Base-by-base conservation (phyloP, 2,329 filamentous ascomycete genomes). In the Ophiosphaerella narmari region DNA sequence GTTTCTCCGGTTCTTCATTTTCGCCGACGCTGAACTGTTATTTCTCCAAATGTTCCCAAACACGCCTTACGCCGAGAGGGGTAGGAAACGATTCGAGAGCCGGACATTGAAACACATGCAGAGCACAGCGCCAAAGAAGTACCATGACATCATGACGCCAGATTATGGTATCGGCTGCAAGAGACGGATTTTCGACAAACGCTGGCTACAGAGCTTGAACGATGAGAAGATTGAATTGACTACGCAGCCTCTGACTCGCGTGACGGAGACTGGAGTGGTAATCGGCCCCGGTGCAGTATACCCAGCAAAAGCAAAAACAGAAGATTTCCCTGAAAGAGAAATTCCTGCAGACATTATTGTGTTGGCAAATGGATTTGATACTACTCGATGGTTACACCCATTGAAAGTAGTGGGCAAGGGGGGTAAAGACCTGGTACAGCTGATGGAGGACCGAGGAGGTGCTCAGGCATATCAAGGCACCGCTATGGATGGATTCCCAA, bases 131-230 rank as follows among this genome's bases (percentile, higher is more conserved):
- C 86, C 86, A 0, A 72, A 79, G 42, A 81, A 85, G 66, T 88
- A 87, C 51, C 81, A 84, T 54, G 80, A 84, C 26, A 76, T 85
- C 6, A 65, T 88, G 32, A 83, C 83, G 0, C 86, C 86, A 0
- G 78, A 87, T 42, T 88, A 85, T 48, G 77, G 79, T 38, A 68
- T 86, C 12, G 84, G 84, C 1, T 87, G 85, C 71, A 88, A 87
- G 71, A 74, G 86, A n/a, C 77, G 84, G 12, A 80, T 88, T 46
- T 81, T 81, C 45, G 83, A 87, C 50, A 75, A 78, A 2, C 75
- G 75, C 1, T 88, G 86, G 74, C 76, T 84, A 16, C 59, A 74
- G 12, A 74, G 76, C 35, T 68, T 88, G 33, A 74, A 84, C 33
- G 68, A 79, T 3, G 69, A 78, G 0, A 83, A 83, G 43, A 74